Conservation (phyloP, 2,329 filamentous ascomycete species). For the Coniochaeta sp. region DNA sequence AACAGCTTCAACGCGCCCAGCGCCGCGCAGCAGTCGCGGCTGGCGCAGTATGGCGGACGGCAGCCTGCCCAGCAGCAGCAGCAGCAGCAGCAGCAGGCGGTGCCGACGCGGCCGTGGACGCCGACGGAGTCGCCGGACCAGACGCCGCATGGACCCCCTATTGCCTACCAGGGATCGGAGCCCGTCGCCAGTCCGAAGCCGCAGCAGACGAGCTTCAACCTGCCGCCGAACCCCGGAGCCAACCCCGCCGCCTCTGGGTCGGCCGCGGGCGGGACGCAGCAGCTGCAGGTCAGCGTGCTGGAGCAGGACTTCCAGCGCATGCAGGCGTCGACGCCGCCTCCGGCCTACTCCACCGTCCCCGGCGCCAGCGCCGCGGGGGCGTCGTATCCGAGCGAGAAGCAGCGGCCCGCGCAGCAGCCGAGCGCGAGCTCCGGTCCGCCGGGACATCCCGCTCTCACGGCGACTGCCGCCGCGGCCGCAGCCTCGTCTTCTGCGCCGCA, state of each 20-base stretch:
- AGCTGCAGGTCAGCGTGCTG: slow-evolving; percentile 60
- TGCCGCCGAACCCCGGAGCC: slow-evolving; percentile 34
- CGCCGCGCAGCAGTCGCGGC: slow-evolving; percentile 72
- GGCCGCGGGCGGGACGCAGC: slow-evolving; percentile 17
- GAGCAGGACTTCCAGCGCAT: slow-evolving; percentile 82
- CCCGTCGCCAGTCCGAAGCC: slow-evolving; percentile 58
- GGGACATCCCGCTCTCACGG: slow-evolving; percentile 1
- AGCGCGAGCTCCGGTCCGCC: slow-evolving; percentile 9
- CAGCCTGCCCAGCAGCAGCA: slow-evolving; percentile 25
- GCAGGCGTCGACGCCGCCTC: slow-evolving; percentile 77
- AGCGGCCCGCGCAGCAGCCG: slow-evolving; percentile 33
- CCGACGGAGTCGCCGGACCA: slow-evolving; percentile 85
- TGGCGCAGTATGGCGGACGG: slow-evolving; percentile 66
- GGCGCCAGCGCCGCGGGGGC: slow-evolving; percentile 42
- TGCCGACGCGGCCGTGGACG: slow-evolving; percentile 72
- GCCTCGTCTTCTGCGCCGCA: slow-evolving; percentile 6
- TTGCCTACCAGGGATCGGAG: slow-evolving; percentile 81
- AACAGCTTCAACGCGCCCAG: slow-evolving; percentile 65
- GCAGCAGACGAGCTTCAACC: slow-evolving; percentile 39
- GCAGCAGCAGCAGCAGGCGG: slow-evolving; percentile 17
- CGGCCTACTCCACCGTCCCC: slow-evolving; percentile 83
- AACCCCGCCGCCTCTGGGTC: slow-evolving; percentile 24
- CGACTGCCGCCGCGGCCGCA: slow-evolving; percentile 7
- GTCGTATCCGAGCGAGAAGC: slow-evolving; percentile 79
- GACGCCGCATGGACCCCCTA: slow-evolving; percentile 82